phyloP scores from a whole-genome alignment of 148 eudicot genomes.

The Dianthus caryophyllus region DNA sequence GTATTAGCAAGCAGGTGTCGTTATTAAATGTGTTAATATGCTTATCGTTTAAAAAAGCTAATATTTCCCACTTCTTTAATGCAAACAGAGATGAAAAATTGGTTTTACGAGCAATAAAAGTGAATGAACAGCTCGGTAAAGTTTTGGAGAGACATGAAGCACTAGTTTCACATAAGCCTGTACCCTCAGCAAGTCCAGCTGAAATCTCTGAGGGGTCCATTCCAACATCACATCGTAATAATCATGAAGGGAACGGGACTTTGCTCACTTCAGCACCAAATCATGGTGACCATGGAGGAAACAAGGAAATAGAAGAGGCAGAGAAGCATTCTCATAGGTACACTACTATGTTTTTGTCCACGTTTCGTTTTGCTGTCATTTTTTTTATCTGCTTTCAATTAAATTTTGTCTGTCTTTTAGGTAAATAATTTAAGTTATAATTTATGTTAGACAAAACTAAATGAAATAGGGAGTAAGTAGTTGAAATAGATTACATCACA shows the following conservation, averaged over 20 bases:
- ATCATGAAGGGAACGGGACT: constrained; percentile 32
- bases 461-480: neutral
- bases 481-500: neutral
- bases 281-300: constrained; percentile 43
- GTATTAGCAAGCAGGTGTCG: neutral
- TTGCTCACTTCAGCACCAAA: constrained; percentile 42
- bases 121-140: constrained; percentile 75
- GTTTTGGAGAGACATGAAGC: constrained; percentile 68
- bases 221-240: constrained; percentile 26
- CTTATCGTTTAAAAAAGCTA: neutral
- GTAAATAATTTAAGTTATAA: neutral
- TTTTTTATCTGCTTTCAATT: neutral
- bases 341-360: neutral
- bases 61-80: neutral
- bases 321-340: constrained; percentile 89
- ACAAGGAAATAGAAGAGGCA: constrained; percentile 61
- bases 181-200: constrained; percentile 20
- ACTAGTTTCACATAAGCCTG: constrained; percentile 33
- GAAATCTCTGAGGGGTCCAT: constrained; percentile 33
- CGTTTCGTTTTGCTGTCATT: too few species aligned
- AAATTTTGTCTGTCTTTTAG: neutral
- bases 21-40: neutral
- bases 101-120: constrained; percentile 72
- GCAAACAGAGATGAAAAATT: constrained; percentile 61
- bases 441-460: neutral